Base-by-base conservation (phyloP, 78 protist genomes). In the Creolimax fragrantissima region DNA sequence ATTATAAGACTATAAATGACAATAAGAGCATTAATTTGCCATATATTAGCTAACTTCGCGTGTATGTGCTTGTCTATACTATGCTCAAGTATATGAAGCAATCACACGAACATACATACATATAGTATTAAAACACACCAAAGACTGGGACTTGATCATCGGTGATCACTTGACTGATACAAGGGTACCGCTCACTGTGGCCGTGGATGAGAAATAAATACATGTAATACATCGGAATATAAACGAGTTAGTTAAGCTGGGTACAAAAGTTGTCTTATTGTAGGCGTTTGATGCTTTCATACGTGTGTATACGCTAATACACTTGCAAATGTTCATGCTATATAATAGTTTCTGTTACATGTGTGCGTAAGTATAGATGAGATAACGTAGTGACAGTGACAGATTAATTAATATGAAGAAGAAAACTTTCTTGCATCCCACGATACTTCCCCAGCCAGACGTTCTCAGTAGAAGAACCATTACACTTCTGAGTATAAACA, bases 121-220 rank as follows among this genome's bases (percentile, higher is more conserved):
- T 17, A 58, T 45, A n/a, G 43, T 35, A 32, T 4, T n/a, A 41
- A 42, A 4, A 35, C 83, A 6, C 3, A 44, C 83, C 89, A 7
- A 84, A 91, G 17, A n/a, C 91, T n/a, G 90, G 45, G 24, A 91
- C 44, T n/a, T 85, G 45, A 36, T 44, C 47, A 36, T 92, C 90
- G 39, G 11, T 35, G 89, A 92, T 89, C 4, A 35, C 32, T 41
- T 92, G 93, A 0, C 44, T 32, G 45, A 92, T 35, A 35, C 83
- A 42, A 0, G 93, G 93, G 66, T 92, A 92, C 35, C 93, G 93
- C 85, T 92, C 93, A 17, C 91, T 89, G 89, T 39, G 11, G 74
- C 74, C 2, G 74, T 17, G 74, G 2, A 58, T 24, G 74, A 24
- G 24, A 17, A 58, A 58, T 58, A 17, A 24, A 58, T 58, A 32